These are phyloP conservation scores for Viola odorata DNA, from an alignment of 345 rosid genomes.

Conservation along the genomic window DNA sequence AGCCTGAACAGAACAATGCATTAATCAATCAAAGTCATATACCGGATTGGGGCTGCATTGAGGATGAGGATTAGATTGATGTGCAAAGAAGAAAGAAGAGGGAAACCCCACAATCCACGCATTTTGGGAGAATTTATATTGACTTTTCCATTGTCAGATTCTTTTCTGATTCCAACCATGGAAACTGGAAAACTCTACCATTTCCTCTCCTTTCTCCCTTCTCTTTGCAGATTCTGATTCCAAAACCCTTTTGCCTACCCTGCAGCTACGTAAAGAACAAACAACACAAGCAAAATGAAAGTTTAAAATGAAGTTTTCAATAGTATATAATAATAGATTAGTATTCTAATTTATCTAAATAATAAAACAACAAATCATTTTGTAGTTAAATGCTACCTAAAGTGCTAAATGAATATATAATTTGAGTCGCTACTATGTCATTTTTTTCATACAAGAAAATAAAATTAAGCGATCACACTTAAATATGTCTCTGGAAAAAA, in stretches of 20 bases:
- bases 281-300: not conserved
- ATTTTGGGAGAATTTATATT: not conserved
- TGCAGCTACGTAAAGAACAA: not conserved
- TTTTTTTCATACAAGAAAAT: no score
- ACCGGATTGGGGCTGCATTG: constrained; percentile 31
- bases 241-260: constrained; percentile 9
- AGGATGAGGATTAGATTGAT: not conserved
- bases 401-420: no score
- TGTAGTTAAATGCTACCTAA: no score
- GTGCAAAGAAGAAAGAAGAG: not conserved
- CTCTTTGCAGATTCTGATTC: constrained; percentile 10
- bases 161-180: constrained; percentile 8
- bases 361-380: no score
- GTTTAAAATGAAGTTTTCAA: no score
- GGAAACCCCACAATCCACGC: constrained; percentile 24
- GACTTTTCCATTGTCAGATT: constrained; percentile 4
- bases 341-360: no score
- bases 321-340: no score
- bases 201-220: constrained; percentile 2
- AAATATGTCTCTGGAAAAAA: no score
- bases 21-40: not conserved
- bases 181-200: constrained; percentile 15
- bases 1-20: not conserved
- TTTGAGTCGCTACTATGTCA: no score
- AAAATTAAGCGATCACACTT: no score